Evolutionary conservation across 148 eudicot species (phyloP).

Genomic region (Spergularia bocconei): DNA sequence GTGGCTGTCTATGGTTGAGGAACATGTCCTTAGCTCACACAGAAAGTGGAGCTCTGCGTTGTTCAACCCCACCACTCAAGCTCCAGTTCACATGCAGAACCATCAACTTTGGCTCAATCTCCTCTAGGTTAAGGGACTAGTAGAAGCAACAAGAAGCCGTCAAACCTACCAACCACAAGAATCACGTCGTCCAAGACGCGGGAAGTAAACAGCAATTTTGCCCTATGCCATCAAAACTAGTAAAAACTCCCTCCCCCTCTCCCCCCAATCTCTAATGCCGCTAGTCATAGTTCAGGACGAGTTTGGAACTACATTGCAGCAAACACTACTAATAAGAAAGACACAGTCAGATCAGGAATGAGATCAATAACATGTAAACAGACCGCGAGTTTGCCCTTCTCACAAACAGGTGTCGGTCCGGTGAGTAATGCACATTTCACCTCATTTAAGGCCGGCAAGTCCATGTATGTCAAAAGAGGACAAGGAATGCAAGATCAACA

Average conservation of each 20-base stretch:
- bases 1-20: slow-evolving; percentile 17
- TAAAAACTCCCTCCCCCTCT: neutral
- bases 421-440: too few species aligned
- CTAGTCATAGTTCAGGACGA: neutral
- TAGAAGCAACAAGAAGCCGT: too few species aligned
- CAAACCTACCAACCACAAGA: too few species aligned
- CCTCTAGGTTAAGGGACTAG: neutral
- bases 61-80: slow-evolving; percentile 24
- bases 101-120: neutral
- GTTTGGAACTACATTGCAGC: neutral
- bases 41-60: slow-evolving; percentile 24
- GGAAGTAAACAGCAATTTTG: neutral
- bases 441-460: neutral
- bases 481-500: neutral
- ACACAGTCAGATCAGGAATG: too few species aligned
- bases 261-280: neutral
- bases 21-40: slow-evolving; percentile 23
- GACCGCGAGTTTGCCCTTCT: neutral
- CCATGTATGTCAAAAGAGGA: neutral
- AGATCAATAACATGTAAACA: neutral
- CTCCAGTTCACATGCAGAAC: slow-evolving; percentile 9
- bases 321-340: neutral
- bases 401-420: neutral
- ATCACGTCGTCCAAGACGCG: too few species aligned
- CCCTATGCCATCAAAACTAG: neutral